Conservation (phyloP, 345 rosid genomes). For the Psidium friedrichsthalianum region DNA sequence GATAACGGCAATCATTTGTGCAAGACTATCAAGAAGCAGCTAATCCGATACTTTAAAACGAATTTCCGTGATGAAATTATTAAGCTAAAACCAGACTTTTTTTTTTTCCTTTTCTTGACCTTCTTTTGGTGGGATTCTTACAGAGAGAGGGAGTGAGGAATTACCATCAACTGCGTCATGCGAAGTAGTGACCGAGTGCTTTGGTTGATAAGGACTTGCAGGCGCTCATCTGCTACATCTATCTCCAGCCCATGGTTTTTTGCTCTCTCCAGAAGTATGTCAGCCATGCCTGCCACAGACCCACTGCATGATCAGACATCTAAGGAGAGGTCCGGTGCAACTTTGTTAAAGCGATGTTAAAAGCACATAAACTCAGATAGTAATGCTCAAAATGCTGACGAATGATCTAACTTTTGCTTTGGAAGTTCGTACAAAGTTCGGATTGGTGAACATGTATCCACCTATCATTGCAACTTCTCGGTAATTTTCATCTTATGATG, state of each 20-base stretch:
- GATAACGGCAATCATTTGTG: not conserved
- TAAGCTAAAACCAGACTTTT: not conserved
- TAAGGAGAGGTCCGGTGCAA: not conserved
- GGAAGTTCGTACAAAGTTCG: not conserved
- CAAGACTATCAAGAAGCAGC: not conserved
- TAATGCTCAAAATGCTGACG: not conserved
- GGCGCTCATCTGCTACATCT: conserved; percentile 72
- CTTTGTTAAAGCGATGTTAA: not conserved
- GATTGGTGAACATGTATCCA: not conserved
- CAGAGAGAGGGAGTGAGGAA: not conserved
- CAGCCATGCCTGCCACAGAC: conserved; percentile 64
- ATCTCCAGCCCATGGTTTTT: conserved; percentile 50
- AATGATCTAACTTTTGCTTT: not conserved
- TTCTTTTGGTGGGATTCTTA: not conserved
- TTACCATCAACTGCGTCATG: conserved; percentile 88
- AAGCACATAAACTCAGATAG: not conserved
- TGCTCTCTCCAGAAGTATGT: conserved; percentile 84
- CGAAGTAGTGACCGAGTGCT: conserved; percentile 31
- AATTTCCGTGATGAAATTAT: not conserved
- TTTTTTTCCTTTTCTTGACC: not conserved
- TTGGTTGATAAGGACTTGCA: conserved; percentile 57
- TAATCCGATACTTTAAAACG: not conserved
- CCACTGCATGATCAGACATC: not conserved
- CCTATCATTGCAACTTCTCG: not conserved
- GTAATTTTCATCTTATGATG: not conserved